phyloP scores from a whole-genome alignment of 371 early-diverging fungal genomes.

The Mortierella sp. region DNA sequence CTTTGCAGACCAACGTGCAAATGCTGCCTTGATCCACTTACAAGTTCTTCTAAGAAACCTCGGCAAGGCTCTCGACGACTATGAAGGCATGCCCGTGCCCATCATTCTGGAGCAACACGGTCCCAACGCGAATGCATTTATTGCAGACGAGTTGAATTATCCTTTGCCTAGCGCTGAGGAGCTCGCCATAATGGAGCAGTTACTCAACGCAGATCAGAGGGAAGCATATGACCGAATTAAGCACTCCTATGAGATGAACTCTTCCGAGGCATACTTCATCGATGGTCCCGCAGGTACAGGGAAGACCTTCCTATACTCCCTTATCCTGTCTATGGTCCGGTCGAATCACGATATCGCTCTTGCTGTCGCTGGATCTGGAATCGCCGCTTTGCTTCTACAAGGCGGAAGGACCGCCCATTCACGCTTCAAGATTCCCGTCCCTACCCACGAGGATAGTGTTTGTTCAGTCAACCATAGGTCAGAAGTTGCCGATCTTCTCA shows the following conservation, averaged over 20 bases:
- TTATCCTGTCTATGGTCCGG: constrained; percentile 8
- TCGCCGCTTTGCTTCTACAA: constrained; percentile 51
- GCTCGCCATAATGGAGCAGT: too few relatives aligned
- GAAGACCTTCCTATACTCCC: constrained; percentile 12
- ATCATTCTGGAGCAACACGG: not conserved
- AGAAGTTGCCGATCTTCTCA: not conserved
- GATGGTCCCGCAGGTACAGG: constrained; percentile 33
- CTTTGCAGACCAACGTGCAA: not conserved
- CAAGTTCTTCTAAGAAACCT: not conserved
- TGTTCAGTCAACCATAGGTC: not conserved
- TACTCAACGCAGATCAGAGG: too few relatives aligned
- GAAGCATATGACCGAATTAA: too few relatives aligned
- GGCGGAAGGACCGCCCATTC: constrained; percentile 57
- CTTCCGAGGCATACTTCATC: not conserved
- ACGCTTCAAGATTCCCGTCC: constrained; percentile 41
- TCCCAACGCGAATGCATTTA: not conserved
- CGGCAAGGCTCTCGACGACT: not conserved
- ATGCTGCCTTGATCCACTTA: not conserved
- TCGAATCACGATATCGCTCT: not conserved
- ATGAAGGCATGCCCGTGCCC: not conserved
- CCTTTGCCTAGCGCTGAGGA: not conserved
- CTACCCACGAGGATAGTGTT: constrained; percentile 10
- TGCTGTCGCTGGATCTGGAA: constrained; percentile 21
- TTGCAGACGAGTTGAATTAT: not conserved
- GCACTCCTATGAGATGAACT: too few relatives aligned